phyloP scores from a whole-genome alignment of 164 flowering plant genomes.

The Vitis cinerea region DNA sequence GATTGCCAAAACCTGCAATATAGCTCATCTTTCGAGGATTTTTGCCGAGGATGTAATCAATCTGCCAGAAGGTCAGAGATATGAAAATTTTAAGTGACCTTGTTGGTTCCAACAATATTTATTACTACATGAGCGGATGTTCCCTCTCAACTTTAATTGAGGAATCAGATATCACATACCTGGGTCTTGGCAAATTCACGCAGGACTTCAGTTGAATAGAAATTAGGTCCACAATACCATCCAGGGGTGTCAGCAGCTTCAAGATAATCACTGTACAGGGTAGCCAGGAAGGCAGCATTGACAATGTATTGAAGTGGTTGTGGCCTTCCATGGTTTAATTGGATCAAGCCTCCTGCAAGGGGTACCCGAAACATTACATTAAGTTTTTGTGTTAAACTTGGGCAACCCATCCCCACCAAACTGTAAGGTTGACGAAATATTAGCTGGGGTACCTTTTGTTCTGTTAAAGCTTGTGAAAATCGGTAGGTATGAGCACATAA shows the following conservation, averaged over 20 bases:
- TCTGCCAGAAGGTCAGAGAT: slow-evolving; percentile 39
- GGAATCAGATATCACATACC: slow-evolving; percentile 36
- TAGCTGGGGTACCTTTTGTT: slow-evolving; percentile 63
- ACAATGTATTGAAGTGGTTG: slow-evolving; percentile 94
- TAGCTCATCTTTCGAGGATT: slow-evolving; percentile 96
- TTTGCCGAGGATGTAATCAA: slow-evolving; percentile 89
- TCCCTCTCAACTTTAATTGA: not conserved
- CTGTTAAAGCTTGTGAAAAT: slow-evolving; percentile 72
- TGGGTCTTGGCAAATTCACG: slow-evolving; percentile 90
- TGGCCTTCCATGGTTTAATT: slow-evolving; percentile 87
- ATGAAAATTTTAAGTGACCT: not conserved
- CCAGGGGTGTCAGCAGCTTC: slow-evolving; percentile 99
- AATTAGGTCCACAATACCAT: slow-evolving; percentile 97
- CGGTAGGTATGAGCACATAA: slow-evolving; percentile 94
- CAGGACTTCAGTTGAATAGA: slow-evolving; percentile 66
- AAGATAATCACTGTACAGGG: slow-evolving; percentile 81
- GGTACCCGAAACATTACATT: not conserved
- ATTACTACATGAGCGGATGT: no score
- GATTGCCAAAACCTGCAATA: slow-evolving; percentile 79
- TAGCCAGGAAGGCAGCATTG: slow-evolving; percentile 93
- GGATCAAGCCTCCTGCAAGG: slow-evolving; percentile 83
- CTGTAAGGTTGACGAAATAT: not conserved
- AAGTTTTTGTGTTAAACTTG: not conserved
- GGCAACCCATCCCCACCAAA: not conserved
- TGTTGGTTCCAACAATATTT: not conserved